Evolutionary conservation across 78 protist species (phyloP).

Genomic region (Ministeria vibrans): DNA sequence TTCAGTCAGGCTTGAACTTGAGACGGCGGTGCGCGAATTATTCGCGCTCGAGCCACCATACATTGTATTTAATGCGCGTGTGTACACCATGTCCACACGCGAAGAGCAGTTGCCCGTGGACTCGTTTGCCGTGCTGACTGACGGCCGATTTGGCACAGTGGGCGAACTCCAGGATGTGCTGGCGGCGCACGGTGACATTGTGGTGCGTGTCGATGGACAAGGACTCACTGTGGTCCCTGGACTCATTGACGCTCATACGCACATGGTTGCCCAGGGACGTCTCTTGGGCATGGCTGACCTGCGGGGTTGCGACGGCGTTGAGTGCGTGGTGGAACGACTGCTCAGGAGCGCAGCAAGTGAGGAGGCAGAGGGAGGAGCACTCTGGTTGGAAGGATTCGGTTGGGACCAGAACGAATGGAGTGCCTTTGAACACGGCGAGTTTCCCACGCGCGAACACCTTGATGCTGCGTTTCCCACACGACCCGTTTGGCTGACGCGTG

Average conservation of each 20-base stretch:
- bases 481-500: not conserved
- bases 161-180: not conserved
- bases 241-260: not conserved
- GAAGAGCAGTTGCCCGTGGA: not conserved
- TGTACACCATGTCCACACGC: not conserved
- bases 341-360: not conserved
- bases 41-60: no score
- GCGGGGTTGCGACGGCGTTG: not conserved
- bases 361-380: not conserved
- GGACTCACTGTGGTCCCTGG: conserved; percentile 6
- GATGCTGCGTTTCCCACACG: not conserved
- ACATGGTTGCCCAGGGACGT: not conserved
- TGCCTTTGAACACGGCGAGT: not conserved
- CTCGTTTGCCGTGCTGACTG: not conserved
- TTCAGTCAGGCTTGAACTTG: no score
- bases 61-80: not conserved
- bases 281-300: not conserved
- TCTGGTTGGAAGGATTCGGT: not conserved
- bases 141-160: not conserved
- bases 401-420: conserved; percentile 14
- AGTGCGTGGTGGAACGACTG: not conserved
- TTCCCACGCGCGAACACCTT: not conserved
- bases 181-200: not conserved
- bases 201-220: not conserved
- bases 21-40: no score